Conservation (phyloP, 2,329 filamentous ascomycete species). For the Dothideomycetes sp. region DNA sequence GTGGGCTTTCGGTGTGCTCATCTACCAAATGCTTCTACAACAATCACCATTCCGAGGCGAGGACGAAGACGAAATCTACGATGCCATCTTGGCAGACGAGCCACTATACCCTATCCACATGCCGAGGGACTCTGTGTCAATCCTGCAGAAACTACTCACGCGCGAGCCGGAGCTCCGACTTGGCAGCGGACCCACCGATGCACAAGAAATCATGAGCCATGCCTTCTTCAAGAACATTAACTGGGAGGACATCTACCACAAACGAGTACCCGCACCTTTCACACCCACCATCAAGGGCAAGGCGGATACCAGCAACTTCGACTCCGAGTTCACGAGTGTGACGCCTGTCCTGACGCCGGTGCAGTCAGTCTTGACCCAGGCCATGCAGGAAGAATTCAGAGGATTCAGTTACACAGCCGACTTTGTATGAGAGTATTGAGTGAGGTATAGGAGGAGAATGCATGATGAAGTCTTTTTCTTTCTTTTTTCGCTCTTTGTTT, state of each 20-base stretch:
- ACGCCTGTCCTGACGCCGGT: conserved; percentile 95
- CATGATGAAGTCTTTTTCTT: too few relatives aligned
- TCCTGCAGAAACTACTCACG: conserved; percentile 92
- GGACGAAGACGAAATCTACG: conserved; percentile 98
- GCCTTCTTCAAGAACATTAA: conserved; percentile 97
- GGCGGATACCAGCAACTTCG: conserved; percentile 99
- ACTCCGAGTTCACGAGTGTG: conserved; percentile 96
- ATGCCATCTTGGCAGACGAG: conserved; percentile 94
- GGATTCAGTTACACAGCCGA: conserved; percentile 96
- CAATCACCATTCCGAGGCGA: conserved; percentile 98
- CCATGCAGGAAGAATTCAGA: conserved; percentile 99
- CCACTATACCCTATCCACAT: conserved; percentile 97
- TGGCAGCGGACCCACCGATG: conserved; percentile 90
- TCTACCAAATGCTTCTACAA: conserved; percentile 98
- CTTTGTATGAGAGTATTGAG: conserved; percentile 69
- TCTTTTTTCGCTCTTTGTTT: too few relatives aligned
- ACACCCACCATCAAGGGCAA: conserved; percentile 79
- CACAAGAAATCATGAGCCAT: conserved; percentile 97
- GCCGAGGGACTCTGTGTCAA: conserved; percentile 94
- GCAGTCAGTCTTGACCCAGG: conserved; percentile 91
- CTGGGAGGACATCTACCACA: conserved; percentile 98
- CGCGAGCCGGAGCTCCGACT: conserved; percentile 88
- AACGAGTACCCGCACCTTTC: conserved; percentile 83
- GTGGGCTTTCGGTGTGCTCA: conserved; percentile 98
- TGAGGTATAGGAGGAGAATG: too few relatives aligned